A percentile compares a stretch with the other conserved stretches of the same genome.
phyloP scores from a whole-genome alignment of 306 rosid genomes.

The Notholithocarpus densiflorus region DNA sequence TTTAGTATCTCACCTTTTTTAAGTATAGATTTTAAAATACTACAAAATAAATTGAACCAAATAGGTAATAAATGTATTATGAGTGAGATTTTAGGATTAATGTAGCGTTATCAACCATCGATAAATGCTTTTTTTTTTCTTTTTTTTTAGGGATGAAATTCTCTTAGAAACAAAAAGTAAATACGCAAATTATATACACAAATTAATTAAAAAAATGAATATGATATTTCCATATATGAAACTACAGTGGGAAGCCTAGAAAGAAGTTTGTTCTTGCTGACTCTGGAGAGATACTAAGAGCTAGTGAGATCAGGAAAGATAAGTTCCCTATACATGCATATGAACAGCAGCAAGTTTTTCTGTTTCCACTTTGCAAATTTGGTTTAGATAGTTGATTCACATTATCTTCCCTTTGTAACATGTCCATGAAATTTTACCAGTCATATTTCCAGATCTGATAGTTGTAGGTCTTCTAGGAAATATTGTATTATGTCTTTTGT shows the following conservation, averaged over 20 bases:
- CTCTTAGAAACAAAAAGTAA: no score
- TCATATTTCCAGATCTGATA: background rate
- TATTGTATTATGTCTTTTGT: constrained; percentile 8
- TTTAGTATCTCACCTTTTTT: no score
- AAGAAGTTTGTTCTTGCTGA: constrained; percentile 71
- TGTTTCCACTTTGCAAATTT: constrained; percentile 14
- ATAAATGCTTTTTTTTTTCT: no score
- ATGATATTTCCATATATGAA: constrained; percentile 20
- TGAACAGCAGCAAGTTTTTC: background rate
- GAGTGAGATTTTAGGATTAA: no score
- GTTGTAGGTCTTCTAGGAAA: constrained; percentile 17
- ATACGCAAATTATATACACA: no score
- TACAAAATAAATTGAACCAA: no score
- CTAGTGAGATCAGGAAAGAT: constrained; percentile 63
- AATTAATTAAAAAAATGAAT: no score
- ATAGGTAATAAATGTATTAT: no score
- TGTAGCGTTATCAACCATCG: no score
- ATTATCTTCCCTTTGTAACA: constrained; percentile 18
- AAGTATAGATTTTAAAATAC: no score
- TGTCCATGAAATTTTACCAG: constrained; percentile 7
- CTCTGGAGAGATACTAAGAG: constrained; percentile 61
- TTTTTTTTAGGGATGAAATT: no score
- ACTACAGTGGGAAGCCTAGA: constrained; percentile 77
- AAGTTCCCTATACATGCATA: constrained; percentile 7
- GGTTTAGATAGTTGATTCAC: constrained; percentile 6